Conservation (phyloP, 495 filamentous ascomycete species). For the Aspergillus steynii region DNA sequence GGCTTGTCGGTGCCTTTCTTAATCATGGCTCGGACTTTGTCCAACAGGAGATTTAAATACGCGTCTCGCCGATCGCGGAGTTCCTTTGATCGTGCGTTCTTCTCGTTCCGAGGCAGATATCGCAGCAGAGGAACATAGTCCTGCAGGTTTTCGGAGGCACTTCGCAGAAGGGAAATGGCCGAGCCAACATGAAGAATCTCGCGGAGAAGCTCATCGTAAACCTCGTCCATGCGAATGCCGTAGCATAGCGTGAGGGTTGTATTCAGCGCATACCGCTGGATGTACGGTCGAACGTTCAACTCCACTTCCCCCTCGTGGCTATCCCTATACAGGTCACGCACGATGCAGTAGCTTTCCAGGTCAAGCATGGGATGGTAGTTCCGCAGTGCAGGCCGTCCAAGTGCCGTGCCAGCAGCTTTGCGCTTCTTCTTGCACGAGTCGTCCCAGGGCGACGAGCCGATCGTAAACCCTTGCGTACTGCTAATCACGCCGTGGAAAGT, state of each 20-base stretch:
- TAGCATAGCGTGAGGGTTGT: constrained; percentile 54
- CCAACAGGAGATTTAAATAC: constrained; percentile 47
- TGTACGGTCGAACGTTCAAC: constrained; percentile 42
- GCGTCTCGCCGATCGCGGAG: constrained; percentile 45
- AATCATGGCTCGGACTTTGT: constrained; percentile 49
- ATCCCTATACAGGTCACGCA: constrained; percentile 46
- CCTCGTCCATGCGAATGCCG: constrained; percentile 54
- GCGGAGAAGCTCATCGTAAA: constrained; percentile 48
- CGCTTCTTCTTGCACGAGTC: constrained; percentile 54
- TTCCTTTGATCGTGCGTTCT: constrained; percentile 45
- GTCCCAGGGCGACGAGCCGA: constrained; percentile 50
- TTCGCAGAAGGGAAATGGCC: constrained; percentile 48
- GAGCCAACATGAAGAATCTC: constrained; percentile 54
- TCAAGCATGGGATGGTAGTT: constrained; percentile 54
- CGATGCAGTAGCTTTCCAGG: constrained; percentile 49
- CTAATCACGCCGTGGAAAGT: constrained; percentile 52
- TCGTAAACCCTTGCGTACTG: constrained; percentile 47
- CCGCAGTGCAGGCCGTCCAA: constrained; percentile 45
- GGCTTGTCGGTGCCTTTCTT: constrained; percentile 52
- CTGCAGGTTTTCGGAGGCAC: constrained; percentile 51
- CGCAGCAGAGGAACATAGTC: constrained; percentile 51
- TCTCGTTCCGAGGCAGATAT: constrained; percentile 50
- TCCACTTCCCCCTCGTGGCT: constrained; percentile 39
- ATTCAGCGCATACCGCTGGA: constrained; percentile 52
- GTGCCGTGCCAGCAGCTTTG: constrained; percentile 49